Evolutionary conservation across 2,329 filamentous ascomycete genomes (phyloP), one percentile per base, ranked within the genome.

Genomic region (Apiospora rasikravindrae): DNA sequence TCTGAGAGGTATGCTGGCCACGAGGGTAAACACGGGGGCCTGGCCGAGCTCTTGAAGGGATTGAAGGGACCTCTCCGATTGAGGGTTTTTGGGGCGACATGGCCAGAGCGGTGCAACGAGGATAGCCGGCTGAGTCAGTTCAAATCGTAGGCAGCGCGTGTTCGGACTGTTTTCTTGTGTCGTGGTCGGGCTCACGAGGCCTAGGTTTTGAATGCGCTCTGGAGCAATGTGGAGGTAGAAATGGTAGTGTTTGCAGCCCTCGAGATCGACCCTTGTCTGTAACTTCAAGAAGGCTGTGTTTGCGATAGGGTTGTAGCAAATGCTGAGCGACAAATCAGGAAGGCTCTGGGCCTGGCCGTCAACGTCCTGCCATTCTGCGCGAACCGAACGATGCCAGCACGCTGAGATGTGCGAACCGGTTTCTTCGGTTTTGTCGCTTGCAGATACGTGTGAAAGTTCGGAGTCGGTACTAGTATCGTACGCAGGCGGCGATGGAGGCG

Each of bases 211-310:
- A 14, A 70, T 19, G 40, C 53, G 37, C 33, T 70, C 69, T 22
- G 69, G 69, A 45, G 69, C 51, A 37, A 66, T n/a, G 45, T 70
- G 53, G 11, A 70, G 53, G 10, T 70, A 70, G 8, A 70, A 33
- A 14, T 64, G n/a, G 33, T 70, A 70, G 24, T 70, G 69, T 44
- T 47, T 70, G 69, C 51, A 66, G n/a, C 69, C 69, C 26, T 70
- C 61, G 13, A 61, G 53, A 26, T 70, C 69, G 24, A 70, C 53
- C 19, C 69, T 49, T 24, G 53, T 22, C 10, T 70, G 69, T 11
- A 70, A 4, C 61, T 70, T 66, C 26, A 70, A 70, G 8, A 70
- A 70, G 24, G 42, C 19, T 0, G 69, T 70, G 22, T 40, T 70
- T 33, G 51, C 33, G 24, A 44, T 10, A 22, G 69, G 26, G 10